Evolutionary conservation across 2,329 filamentous ascomycete species (phyloP).

Genomic region (Pseudopithomyces maydicus): DNA sequence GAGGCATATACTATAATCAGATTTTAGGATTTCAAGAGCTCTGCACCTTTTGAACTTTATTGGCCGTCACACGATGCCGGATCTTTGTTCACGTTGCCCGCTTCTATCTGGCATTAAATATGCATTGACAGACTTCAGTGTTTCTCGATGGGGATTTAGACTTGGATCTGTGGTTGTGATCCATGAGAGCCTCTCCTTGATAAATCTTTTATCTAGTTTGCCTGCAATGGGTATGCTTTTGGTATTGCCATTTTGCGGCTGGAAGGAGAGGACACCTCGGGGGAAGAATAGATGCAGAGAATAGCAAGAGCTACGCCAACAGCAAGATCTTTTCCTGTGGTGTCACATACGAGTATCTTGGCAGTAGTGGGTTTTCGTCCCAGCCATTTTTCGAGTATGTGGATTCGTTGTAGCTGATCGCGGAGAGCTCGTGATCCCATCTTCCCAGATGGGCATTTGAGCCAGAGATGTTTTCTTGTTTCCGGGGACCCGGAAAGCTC

Average conservation of each 20-base stretch:
- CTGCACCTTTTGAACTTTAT: too few species aligned
- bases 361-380: neutral
- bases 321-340: constrained; percentile 79
- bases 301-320: constrained; percentile 78
- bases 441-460: constrained; percentile 75
- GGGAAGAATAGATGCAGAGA: constrained; percentile 73
- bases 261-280: constrained; percentile 53
- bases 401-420: constrained; percentile 67
- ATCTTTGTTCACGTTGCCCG: too few species aligned
- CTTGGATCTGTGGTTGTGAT: constrained; percentile 80
- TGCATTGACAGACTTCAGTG: constrained; percentile 88
- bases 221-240: constrained; percentile 43
- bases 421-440: constrained; percentile 83
- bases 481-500: constrained; percentile 22
- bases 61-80: too few species aligned
- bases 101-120: constrained; percentile 77
- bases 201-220: constrained; percentile 70
- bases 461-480: constrained; percentile 55
- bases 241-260: neutral
- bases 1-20: neutral
- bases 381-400: constrained; percentile 54
- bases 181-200: constrained; percentile 78
- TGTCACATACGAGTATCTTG: constrained; percentile 64
- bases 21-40: too few species aligned
- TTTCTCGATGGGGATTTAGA: constrained; percentile 82